A percentile compares a stretch with the other conserved stretches of the same genome.
These are phyloP conservation scores for Teratosphaeria gauchensis DNA, from an alignment of 2,329 filamentous ascomycete genomes.

Conservation along the genomic window DNA sequence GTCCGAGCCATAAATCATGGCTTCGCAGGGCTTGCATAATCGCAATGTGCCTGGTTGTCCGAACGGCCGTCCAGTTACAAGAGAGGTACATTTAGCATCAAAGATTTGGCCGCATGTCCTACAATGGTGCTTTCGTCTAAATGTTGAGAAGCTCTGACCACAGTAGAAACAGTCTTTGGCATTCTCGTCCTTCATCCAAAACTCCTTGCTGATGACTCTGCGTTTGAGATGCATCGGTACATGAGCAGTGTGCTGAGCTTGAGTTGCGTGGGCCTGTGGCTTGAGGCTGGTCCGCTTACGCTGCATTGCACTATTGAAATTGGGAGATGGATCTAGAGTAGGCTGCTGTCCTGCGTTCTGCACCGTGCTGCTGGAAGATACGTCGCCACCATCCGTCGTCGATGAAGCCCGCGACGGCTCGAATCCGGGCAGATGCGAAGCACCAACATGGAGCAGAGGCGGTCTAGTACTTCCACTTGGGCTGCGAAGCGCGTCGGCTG, in stretches of 20 bases:
- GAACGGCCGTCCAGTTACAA: constrained; percentile 81
- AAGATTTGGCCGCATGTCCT: constrained; percentile 96
- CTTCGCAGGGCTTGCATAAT: constrained; percentile 87
- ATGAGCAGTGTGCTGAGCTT: constrained; percentile 10
- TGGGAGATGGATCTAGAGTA: constrained; percentile 15
- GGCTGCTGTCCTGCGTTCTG: constrained; percentile 5
- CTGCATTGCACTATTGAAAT: constrained; percentile 20
- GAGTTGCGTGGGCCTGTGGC: background rate
- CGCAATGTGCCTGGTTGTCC: constrained; percentile 75
- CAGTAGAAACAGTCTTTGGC: constrained; percentile 96
- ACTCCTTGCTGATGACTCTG: constrained; percentile 85
- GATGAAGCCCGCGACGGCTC: constrained; percentile 38
- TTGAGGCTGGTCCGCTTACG: constrained; percentile 15
- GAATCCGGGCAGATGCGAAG: constrained; percentile 40
- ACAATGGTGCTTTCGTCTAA: constrained; percentile 93
- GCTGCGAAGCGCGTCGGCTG: background rate
- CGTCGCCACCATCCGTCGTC: constrained; percentile 30
- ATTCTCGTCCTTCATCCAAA: constrained; percentile 94
- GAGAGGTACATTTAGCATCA: constrained; percentile 86
- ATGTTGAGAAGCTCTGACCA: constrained; percentile 81
- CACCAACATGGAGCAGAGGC: constrained; percentile 33
- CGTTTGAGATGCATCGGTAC: constrained; percentile 60
- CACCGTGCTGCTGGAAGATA: constrained; percentile 17
- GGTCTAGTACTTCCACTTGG: constrained; percentile 21
- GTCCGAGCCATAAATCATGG: constrained; percentile 82